Conservation (phyloP, 2,329 filamentous ascomycete genomes). For the Tolypocladium endophyticum region DNA sequence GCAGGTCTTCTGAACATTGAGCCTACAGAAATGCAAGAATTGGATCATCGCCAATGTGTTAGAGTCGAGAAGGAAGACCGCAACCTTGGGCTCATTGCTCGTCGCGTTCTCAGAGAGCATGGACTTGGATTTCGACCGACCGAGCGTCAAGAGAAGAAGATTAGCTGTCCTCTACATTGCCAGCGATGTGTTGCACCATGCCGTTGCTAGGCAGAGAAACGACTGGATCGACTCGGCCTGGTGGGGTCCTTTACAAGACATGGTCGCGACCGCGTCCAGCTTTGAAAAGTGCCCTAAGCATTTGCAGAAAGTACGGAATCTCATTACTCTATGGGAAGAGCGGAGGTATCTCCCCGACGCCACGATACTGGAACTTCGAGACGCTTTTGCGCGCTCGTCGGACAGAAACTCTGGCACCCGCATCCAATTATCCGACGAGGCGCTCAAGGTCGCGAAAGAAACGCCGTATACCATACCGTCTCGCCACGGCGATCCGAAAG, state of each 20-base stretch:
- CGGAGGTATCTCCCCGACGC: constrained; percentile 48
- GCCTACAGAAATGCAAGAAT: constrained; percentile 66
- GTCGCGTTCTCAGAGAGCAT: constrained; percentile 48
- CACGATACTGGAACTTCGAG: constrained; percentile 47
- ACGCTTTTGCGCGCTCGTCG: constrained; percentile 36
- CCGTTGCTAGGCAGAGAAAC: constrained; percentile 40
- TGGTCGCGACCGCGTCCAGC: constrained; percentile 48
- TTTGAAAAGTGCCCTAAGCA: constrained; percentile 56
- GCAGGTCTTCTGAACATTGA: constrained; percentile 11
- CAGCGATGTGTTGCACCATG: constrained; percentile 68
- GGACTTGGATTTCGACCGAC: constrained; percentile 19
- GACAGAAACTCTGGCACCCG: constrained; percentile 11
- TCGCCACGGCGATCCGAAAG: constrained; percentile 63
- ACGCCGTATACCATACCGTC: constrained; percentile 62
- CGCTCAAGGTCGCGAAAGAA: constrained; percentile 37
- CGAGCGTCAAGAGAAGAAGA: constrained; percentile 56
- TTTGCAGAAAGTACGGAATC: constrained; percentile 48
- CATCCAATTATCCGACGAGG: constrained; percentile 10
- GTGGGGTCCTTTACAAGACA: constrained; percentile 47
- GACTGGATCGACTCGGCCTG: constrained; percentile 45
- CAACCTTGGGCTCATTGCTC: constrained; percentile 66
- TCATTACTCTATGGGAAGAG: constrained; percentile 63
- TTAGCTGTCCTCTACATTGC: constrained; percentile 70
- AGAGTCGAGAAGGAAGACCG: constrained; percentile 54
- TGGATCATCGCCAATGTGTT: constrained; percentile 70